phyloP scores from a whole-genome alignment of 495 filamentous ascomycete genomes.

The Penicillium soppii region DNA sequence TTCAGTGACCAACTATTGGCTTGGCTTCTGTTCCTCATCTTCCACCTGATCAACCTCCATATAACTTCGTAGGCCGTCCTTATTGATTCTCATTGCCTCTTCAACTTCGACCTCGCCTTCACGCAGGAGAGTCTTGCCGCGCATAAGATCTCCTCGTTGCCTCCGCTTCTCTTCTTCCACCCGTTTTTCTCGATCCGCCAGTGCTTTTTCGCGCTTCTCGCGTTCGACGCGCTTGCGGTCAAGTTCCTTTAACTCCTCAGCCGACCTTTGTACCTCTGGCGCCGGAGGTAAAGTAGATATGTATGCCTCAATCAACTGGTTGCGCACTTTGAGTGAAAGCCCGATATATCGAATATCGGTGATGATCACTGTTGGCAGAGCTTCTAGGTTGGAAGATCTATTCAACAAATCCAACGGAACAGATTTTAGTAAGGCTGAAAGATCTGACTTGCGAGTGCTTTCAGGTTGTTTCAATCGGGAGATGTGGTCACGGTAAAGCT shows the following conservation, averaged over 20 bases:
- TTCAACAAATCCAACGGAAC: constrained; percentile 65
- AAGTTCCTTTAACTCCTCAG: constrained; percentile 59
- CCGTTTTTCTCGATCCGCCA: constrained; percentile 69
- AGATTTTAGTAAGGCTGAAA: constrained; percentile 72
- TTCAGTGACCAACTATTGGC: constrained; percentile 6
- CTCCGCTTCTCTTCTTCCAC: constrained; percentile 74
- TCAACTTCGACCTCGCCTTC: constrained; percentile 81
- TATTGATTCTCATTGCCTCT: constrained; percentile 72
- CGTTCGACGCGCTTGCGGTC: constrained; percentile 63
- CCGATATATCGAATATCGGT: constrained; percentile 80
- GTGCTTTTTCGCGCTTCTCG: constrained; percentile 68
- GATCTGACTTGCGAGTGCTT: constrained; percentile 72
- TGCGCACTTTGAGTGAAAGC: constrained; percentile 65
- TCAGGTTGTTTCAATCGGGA: constrained; percentile 73
- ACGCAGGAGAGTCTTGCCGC: constrained; percentile 63
- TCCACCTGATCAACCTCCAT: constrained; percentile 40
- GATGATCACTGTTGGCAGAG: constrained; percentile 67
- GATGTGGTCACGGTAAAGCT: constrained; percentile 86
- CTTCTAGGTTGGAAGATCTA: constrained; percentile 57
- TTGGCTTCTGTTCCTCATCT: constrained; percentile 10
- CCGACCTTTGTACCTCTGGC: constrained; percentile 53
- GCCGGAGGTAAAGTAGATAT: constrained; percentile 70
- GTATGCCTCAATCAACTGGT: constrained; percentile 72
- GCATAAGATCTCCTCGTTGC: constrained; percentile 62
- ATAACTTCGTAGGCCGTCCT: constrained; percentile 68